These are phyloP conservation scores for Hypericum perforatum DNA, from an alignment of 345 rosid species.

Conservation along the genomic window DNA sequence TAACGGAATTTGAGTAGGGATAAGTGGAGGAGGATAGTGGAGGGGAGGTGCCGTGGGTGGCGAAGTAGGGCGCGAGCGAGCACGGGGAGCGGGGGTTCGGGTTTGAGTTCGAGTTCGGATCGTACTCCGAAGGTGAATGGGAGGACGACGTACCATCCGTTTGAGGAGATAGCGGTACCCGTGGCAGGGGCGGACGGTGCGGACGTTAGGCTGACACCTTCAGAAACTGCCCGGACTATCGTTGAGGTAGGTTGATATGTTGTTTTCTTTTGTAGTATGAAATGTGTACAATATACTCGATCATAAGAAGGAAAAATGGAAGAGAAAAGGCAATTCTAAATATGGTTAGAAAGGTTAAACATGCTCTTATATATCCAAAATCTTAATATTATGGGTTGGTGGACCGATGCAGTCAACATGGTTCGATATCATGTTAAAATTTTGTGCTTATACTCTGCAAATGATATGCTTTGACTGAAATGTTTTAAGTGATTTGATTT, in stretches of 20 bases:
- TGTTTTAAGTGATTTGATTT: no score
- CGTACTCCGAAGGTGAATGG: conserved; percentile 41
- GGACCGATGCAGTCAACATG: no score
- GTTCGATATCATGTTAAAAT: no score
- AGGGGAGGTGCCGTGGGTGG: conserved; percentile 26
- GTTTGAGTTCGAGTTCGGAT: conserved; percentile 48
- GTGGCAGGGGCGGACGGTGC: conserved; percentile 21
- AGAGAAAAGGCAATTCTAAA: no score
- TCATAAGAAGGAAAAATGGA: no score
- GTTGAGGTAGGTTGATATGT: conserved; percentile 50
- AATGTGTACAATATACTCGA: no score
- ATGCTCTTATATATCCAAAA: no score
- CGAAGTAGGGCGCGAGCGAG: conserved; percentile 54
- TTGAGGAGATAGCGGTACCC: conserved; percentile 60
- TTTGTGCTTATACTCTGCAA: no score
- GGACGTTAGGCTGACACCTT: conserved; percentile 51
- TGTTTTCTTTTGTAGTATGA: no score
- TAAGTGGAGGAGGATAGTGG: conserved; percentile 30
- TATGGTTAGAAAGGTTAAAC: no score
- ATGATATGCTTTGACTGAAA: no score
- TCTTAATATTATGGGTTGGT: no score
- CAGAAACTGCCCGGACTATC: conserved; percentile 72
- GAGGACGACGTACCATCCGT: conserved; percentile 55
- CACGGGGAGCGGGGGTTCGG: conserved; percentile 22
- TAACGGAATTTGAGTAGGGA: conserved; percentile 19